Conservation (phyloP, 208 protist species). For the Leishmania lainsoni region DNA sequence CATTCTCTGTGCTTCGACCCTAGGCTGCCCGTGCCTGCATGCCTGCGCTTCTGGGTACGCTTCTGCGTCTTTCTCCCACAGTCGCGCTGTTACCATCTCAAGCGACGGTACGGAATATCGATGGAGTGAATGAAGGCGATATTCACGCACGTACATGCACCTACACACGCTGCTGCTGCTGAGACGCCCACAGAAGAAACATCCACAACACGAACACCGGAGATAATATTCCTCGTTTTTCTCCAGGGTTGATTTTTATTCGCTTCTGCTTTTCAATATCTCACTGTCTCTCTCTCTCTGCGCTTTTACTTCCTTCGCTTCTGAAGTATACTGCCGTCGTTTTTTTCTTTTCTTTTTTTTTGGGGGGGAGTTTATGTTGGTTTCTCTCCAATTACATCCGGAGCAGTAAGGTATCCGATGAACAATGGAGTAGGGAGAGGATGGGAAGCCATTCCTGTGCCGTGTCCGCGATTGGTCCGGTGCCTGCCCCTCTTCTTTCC, state of each 20-base stretch:
- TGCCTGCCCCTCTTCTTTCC: background rate
- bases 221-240: background rate
- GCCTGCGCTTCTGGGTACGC: background rate
- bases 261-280: background rate
- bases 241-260: background rate
- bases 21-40: background rate
- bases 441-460: background rate
- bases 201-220: background rate
- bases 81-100: background rate
- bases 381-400: background rate
- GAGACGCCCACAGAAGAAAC: background rate
- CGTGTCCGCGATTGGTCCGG: background rate
- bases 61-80: background rate
- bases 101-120: background rate
- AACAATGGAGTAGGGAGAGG: background rate
- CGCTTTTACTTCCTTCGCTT: background rate
- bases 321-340: background rate
- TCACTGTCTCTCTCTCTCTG: background rate
- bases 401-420: background rate
- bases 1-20: background rate
- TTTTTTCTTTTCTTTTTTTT: background rate
- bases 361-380: background rate
- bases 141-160: background rate
- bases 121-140: background rate
- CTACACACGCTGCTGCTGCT: background rate